These are phyloP conservation scores for Amanita pseudoporphyria DNA, from an alignment of 768 basidiomycete genomes.

Conservation along the genomic window DNA sequence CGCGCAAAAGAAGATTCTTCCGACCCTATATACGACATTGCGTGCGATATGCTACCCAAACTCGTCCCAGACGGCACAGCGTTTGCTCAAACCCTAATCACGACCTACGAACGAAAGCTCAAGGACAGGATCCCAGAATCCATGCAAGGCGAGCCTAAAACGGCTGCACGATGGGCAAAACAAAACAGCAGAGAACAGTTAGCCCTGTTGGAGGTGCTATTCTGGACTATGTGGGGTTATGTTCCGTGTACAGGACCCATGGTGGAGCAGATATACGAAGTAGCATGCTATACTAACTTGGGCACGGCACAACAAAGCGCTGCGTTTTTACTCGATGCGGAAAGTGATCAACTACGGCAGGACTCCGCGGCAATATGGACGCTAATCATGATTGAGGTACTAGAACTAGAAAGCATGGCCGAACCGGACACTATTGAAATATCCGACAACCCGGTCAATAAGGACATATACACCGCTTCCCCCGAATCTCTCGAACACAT, in stretches of 20 bases:
- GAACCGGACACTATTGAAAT: slow-evolving; percentile 43
- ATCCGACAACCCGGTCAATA: slow-evolving; percentile 36
- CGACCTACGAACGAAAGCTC: slow-evolving; percentile 50
- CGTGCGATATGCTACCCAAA: slow-evolving; percentile 42
- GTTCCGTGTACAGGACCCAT: slow-evolving; percentile 54
- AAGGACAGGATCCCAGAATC: slow-evolving; percentile 36
- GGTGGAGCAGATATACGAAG: slow-evolving; percentile 53
- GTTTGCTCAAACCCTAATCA: slow-evolving; percentile 54
- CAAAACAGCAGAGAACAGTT: slow-evolving; percentile 73
- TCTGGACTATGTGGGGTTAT: slow-evolving; percentile 81
- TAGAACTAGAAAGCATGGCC: slow-evolving; percentile 67
- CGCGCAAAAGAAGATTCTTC: slow-evolving; percentile 53
- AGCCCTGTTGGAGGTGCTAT: slow-evolving; percentile 75
- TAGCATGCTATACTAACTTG: slow-evolving; percentile 54
- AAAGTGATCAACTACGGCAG: slow-evolving; percentile 51
- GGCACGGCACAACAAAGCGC: slow-evolving; percentile 56
- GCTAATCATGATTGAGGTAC: slow-evolving; percentile 67
- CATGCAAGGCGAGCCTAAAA: slow-evolving; percentile 40
- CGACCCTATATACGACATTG: slow-evolving; percentile 44
- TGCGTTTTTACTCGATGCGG: slow-evolving; percentile 64
- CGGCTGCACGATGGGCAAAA: slow-evolving; percentile 60
- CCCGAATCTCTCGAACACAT: slow-evolving; percentile 55
- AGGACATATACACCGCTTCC: slow-evolving; percentile 48
- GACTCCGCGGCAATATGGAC: slow-evolving; percentile 72
- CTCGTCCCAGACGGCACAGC: slow-evolving; percentile 54